These are phyloP conservation scores for Trichoderma gracile DNA, from an alignment of 2,329 filamentous ascomycete species.

Conservation along the genomic window DNA sequence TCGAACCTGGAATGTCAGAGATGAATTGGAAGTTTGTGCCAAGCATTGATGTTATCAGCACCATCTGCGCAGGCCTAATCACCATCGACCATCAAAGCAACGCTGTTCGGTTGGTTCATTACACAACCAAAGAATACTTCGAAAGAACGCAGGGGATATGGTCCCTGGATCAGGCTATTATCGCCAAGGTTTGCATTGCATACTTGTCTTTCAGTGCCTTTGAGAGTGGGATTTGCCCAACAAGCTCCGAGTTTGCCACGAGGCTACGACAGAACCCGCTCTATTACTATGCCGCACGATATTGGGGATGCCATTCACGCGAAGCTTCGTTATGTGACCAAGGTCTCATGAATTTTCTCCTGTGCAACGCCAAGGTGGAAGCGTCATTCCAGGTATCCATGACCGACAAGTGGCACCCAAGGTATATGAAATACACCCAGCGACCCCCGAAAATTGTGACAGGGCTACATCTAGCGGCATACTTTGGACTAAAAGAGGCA, in stretches of 20 bases:
- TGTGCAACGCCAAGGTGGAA: background rate
- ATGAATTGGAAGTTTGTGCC: conserved; percentile 37
- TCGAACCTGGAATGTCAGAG: conserved; percentile 32
- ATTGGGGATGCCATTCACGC: background rate
- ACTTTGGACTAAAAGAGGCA: background rate
- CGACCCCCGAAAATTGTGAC: background rate
- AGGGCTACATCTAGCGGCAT: background rate
- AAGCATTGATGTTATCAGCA: conserved; percentile 29
- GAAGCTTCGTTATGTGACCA: background rate
- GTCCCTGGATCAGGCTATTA: conserved; percentile 37
- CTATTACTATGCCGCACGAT: background rate
- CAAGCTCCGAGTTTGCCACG: background rate
- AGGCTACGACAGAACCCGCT: background rate
- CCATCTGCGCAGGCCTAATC: conserved; percentile 45
- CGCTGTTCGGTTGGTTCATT: conserved; percentile 47
- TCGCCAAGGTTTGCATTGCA: conserved; percentile 38
- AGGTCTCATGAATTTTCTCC: background rate
- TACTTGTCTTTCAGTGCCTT: conserved; percentile 38
- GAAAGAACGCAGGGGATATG: conserved; percentile 33
- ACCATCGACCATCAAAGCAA: conserved; percentile 41
- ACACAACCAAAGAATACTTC: conserved; percentile 50
- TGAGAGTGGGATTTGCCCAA: background rate
- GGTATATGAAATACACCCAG: too few relatives aligned
- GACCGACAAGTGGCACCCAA: too few relatives aligned
- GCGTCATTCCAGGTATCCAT: background rate